Conservation (phyloP, 2,329 filamentous ascomycete species). For the Fusarium sp. region DNA sequence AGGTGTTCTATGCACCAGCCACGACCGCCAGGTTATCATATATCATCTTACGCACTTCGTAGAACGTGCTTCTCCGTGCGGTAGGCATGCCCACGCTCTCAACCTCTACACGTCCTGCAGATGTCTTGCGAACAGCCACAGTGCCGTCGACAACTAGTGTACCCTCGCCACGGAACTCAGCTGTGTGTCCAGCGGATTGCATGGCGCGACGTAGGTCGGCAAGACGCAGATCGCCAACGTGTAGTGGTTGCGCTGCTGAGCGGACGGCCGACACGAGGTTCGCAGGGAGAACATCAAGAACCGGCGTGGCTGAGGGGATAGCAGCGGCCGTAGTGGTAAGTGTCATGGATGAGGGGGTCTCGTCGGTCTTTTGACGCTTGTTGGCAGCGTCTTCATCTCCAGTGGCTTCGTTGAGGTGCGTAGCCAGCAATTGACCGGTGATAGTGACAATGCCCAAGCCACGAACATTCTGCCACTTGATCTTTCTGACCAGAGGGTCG, state of each 20-base stretch:
- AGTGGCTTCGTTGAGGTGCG: constrained; percentile 55
- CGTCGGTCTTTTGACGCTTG: constrained; percentile 64
- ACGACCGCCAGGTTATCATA: constrained; percentile 96
- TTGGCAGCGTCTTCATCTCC: constrained; percentile 61
- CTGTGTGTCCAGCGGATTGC: constrained; percentile 83
- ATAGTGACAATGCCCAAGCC: constrained; percentile 93
- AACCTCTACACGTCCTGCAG: constrained; percentile 87
- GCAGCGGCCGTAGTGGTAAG: constrained; percentile 40
- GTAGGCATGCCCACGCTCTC: constrained; percentile 74
- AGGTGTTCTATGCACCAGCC: constrained; percentile 68
- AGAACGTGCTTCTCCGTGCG: constrained; percentile 74
- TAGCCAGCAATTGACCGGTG: constrained; percentile 73
- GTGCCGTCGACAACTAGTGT: constrained; percentile 88
- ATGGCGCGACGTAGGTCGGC: constrained; percentile 89
- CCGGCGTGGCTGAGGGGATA: constrained; percentile 56
- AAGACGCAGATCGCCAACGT: constrained; percentile 92
- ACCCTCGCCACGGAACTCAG: constrained; percentile 94
- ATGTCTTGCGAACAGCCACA: constrained; percentile 89
- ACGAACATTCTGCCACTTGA: constrained; percentile 95
- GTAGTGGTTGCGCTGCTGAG: constrained; percentile 85
- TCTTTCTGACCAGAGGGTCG: constrained; percentile 82
- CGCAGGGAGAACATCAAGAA: constrained; percentile 66
- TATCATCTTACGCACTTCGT: constrained; percentile 88
- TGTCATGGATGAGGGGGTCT: constrained; percentile 43
- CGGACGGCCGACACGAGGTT: constrained; percentile 78